Evolutionary conservation across 2,329 filamentous ascomycete genomes (phyloP).

Genomic region (Botrytis medusae): DNA sequence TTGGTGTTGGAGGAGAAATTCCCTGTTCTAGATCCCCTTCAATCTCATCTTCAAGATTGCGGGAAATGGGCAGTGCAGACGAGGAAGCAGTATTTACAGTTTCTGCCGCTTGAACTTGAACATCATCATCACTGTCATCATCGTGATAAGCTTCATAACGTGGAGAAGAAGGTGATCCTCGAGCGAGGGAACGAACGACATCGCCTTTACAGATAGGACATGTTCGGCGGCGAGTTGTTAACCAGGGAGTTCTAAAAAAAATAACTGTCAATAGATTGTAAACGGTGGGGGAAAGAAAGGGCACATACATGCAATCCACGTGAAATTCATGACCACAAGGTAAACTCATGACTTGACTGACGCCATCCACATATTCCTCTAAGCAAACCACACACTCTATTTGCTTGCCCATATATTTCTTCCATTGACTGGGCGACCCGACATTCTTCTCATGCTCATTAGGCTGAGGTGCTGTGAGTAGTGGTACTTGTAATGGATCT

Average conservation of each 20-base stretch:
- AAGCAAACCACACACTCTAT: slow-evolving; percentile 95
- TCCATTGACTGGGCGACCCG: slow-evolving; percentile 56
- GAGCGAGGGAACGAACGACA: slow-evolving; percentile 72
- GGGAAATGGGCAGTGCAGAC: slow-evolving; percentile 39
- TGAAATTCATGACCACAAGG: slow-evolving; percentile 98
- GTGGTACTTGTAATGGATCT: slow-evolving; percentile 35
- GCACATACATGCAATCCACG: slow-evolving; percentile 92
- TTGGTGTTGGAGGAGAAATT: slow-evolving; percentile 26
- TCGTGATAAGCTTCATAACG: slow-evolving; percentile 42
- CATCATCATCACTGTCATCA: slow-evolving; percentile 45
- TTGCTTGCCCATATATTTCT: slow-evolving; percentile 65
- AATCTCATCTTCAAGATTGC: slow-evolving; percentile 24
- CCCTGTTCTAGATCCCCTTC: slow-evolving; percentile 36
- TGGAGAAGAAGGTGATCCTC: slow-evolving; percentile 39
- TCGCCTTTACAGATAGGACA: slow-evolving; percentile 99
- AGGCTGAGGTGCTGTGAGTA: slow-evolving; percentile 26
- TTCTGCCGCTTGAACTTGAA: slow-evolving; percentile 47
- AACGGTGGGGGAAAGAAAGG: slow-evolving; percentile 17
- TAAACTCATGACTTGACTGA: slow-evolving; percentile 93
- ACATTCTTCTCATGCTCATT: slow-evolving; percentile 50
- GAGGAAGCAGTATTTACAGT: slow-evolving; percentile 50
- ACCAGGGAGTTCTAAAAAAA: slow-evolving; percentile 77
- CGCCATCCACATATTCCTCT: slow-evolving; percentile 92
- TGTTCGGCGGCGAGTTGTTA: slow-evolving; percentile 92
- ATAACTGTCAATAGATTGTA: slow-evolving; percentile 22